Conservation (phyloP, 768 basidiomycete species). For the Jaapia argillacea region DNA sequence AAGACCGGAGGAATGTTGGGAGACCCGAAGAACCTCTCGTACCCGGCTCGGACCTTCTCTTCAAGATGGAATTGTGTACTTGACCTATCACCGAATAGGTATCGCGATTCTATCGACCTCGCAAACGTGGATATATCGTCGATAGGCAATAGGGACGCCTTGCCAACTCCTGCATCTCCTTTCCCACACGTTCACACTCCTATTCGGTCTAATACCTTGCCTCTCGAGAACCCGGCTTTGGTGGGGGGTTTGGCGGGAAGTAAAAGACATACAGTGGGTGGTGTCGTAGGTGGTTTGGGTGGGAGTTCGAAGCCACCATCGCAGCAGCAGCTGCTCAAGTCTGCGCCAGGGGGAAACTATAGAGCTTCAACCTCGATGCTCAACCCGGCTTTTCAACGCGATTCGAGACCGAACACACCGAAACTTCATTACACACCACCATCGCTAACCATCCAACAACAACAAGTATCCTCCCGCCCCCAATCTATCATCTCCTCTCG, state of each 20-base stretch:
- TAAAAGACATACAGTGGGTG: slow-evolving; percentile 45
- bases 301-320: slow-evolving; percentile 20
- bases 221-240: slow-evolving; percentile 21
- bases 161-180: slow-evolving; percentile 74
- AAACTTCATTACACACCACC: slow-evolving; percentile 24
- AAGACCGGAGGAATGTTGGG: background rate
- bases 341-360: slow-evolving; percentile 14
- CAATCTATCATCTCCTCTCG: slow-evolving; percentile 39
- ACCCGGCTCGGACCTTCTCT: slow-evolving; percentile 67
- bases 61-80: slow-evolving; percentile 89
- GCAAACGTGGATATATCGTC: slow-evolving; percentile 10
- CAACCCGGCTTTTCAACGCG: slow-evolving; percentile 17
- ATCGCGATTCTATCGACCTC: slow-evolving; percentile 11
- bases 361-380: slow-evolving; percentile 18
- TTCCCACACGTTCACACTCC: slow-evolving; percentile 37
- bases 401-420: slow-evolving; percentile 7
- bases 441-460: slow-evolving; percentile 22
- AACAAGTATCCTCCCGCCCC: slow-evolving; percentile 18
- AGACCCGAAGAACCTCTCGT: slow-evolving; percentile 19
- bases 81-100: slow-evolving; percentile 45
- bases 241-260: slow-evolving; percentile 36
- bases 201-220: slow-evolving; percentile 11
- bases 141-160: slow-evolving; percentile 29
- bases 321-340: slow-evolving; percentile 20
- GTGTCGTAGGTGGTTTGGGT: too few species aligned